These are phyloP conservation scores for Casaregolazyma suthepensis DNA, from an alignment of 1,139 yeast species.

Conservation along the genomic window DNA sequence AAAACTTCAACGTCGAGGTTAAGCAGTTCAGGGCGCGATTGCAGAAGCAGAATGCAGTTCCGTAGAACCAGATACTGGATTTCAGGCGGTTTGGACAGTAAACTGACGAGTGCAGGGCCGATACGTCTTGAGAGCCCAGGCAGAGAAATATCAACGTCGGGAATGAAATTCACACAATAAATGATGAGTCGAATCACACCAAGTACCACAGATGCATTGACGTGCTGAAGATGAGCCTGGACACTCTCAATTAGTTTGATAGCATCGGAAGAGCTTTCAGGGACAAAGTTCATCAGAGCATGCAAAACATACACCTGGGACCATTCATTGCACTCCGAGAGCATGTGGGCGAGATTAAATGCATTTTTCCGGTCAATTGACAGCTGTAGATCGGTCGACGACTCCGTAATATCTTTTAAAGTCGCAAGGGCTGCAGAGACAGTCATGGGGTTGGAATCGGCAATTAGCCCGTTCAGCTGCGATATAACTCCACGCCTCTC, in stretches of 20 bases:
- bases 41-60: constrained; percentile 68
- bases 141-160: constrained; percentile 33
- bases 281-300: constrained; percentile 64
- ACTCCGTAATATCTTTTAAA: constrained; percentile 59
- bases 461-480: constrained; percentile 53
- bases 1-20: constrained; percentile 67
- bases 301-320: constrained; percentile 65
- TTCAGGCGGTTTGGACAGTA: constrained; percentile 75
- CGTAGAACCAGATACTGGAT: constrained; percentile 76
- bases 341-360: constrained; percentile 42
- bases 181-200: constrained; percentile 68
- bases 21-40: constrained; percentile 59
- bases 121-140: constrained; percentile 55
- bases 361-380: constrained; percentile 56
- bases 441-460: constrained; percentile 50
- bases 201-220: constrained; percentile 74
- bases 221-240: constrained; percentile 71
- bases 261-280: constrained; percentile 63
- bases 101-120: constrained; percentile 65
- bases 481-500: constrained; percentile 45
- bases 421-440: constrained; percentile 72
- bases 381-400: constrained; percentile 43
- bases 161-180: constrained; percentile 66
- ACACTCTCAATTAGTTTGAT: constrained; percentile 59
- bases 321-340: constrained; percentile 71